Evolutionary conservation across 352 stramenopile genomes (phyloP).

Genomic region (Phytophthora ramorum): DNA sequence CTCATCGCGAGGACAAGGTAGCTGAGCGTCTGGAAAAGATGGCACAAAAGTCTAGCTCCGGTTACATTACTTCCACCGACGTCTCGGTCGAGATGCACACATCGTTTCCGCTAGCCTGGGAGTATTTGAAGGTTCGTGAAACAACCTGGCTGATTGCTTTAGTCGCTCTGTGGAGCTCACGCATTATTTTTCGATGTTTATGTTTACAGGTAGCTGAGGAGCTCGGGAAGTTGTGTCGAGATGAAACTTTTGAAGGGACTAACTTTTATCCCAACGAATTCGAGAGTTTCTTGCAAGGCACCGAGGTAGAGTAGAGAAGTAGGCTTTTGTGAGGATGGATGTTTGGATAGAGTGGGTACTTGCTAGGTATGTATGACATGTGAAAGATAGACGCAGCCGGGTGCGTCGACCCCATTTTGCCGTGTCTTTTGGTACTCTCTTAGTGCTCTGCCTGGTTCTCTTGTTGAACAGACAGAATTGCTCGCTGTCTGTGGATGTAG

Average conservation of each 20-base stretch:
- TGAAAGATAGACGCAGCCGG: conserved; percentile 28
- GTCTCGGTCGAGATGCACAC: conserved; percentile 93
- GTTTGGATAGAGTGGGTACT: conserved; percentile 8
- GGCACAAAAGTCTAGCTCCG: conserved; percentile 71
- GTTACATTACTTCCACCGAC: conserved; percentile 91
- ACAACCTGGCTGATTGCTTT: neutral
- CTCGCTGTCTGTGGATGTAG: conserved; percentile 35
- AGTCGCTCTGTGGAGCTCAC: neutral
- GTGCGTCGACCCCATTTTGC: conserved; percentile 5
- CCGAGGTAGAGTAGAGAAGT: conserved; percentile 24
- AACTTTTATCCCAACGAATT: conserved; percentile 97
- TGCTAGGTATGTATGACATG: conserved; percentile 13
- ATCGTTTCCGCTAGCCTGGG: conserved; percentile 94
- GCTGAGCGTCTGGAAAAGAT: conserved; percentile 76
- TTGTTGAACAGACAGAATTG: conserved; percentile 13
- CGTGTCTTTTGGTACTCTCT: neutral
- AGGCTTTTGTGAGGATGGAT: conserved; percentile 8
- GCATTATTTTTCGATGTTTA: neutral
- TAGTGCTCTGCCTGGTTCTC: conserved; percentile 41
- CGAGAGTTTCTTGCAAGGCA: conserved; percentile 49
- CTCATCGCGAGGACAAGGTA: conserved; percentile 87
- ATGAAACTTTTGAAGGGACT: conserved; percentile 95
- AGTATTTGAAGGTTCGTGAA: conserved; percentile 92
- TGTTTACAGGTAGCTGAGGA: conserved; percentile 89
- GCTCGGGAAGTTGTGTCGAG: conserved; percentile 93